A percentile compares a stretch with the other conserved stretches of the same genome.
Conservation (phyloP, 2,329 filamentous ascomycete genomes). For the Phialophora chinensis region DNA sequence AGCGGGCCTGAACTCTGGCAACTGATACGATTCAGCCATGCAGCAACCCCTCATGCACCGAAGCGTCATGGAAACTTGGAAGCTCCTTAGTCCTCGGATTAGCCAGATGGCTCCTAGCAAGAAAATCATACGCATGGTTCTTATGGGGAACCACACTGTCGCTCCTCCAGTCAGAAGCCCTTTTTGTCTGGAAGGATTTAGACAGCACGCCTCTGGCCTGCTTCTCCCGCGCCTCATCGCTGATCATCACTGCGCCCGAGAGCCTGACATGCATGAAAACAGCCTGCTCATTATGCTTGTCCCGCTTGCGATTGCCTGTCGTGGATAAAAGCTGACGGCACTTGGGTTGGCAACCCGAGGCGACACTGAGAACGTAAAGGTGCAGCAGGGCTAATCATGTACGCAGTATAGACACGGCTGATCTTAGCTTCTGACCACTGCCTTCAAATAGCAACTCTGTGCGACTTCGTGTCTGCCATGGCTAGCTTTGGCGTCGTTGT, state of each 20-base stretch:
- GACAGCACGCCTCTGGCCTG: conserved; percentile 10
- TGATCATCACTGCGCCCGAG: conserved; percentile 32
- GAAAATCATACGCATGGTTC: conserved; percentile 16
- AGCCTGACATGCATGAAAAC: conserved; percentile 35
- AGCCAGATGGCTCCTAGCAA: conserved; percentile 13
- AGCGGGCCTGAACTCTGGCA: conserved; percentile 3
- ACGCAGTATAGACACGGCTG: conserved; percentile 5
- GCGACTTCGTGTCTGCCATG: conserved; percentile 8
- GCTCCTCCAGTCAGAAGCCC: not conserved
- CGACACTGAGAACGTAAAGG: conserved; percentile 10
- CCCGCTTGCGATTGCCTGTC: conserved; percentile 30
- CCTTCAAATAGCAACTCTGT: conserved; percentile 22
- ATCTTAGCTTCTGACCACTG: conserved; percentile 19
- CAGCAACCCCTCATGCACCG: conserved; percentile 28
- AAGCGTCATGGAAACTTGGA: conserved; percentile 28
- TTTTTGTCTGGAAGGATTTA: conserved; percentile 5
- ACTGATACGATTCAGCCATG: conserved; percentile 7
- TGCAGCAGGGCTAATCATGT: conserved; percentile 11
- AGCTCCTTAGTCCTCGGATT: conserved; percentile 10
- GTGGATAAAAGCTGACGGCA: conserved; percentile 15
- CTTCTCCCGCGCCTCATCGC: conserved; percentile 31
- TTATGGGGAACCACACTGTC: not conserved
- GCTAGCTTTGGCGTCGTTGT: not conserved
- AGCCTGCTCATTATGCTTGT: conserved; percentile 11
- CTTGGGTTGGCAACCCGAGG: conserved; percentile 6